Conservation (phyloP, 2,329 filamentous ascomycete genomes). For the Aureobasidium mangrovei region DNA sequence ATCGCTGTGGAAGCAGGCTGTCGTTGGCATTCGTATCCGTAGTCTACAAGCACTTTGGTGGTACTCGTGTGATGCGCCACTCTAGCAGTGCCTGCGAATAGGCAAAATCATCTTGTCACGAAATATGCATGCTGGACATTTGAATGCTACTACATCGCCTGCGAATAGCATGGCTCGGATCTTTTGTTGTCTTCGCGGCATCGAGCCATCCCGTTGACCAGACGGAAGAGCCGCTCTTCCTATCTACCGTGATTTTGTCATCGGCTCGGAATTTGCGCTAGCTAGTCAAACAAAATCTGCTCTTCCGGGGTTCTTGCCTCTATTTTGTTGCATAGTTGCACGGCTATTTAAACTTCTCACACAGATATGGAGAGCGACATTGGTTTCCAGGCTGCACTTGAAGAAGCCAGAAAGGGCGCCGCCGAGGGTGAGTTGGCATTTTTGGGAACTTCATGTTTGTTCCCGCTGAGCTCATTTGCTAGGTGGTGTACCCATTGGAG, state of each 20-base stretch:
- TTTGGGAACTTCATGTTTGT: not conserved
- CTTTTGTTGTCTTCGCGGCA: too few species aligned
- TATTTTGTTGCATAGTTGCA: not conserved
- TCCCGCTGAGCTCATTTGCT: not conserved
- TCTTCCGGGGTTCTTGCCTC: not conserved
- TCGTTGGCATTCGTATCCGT: too few species aligned
- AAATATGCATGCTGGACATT: too few species aligned
- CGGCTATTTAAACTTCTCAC: not conserved
- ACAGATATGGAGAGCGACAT: conserved; percentile 16
- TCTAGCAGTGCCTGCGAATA: too few species aligned
- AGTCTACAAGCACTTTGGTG: too few species aligned
- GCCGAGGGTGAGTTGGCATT: conserved; percentile 41
- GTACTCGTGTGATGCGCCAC: too few species aligned
- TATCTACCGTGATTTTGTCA: not conserved
- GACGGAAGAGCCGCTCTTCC: too few species aligned
- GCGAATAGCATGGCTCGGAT: too few species aligned
- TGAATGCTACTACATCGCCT: too few species aligned
- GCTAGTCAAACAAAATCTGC: conserved; percentile 6
- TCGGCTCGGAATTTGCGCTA: not conserved
- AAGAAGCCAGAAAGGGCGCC: conserved; percentile 47
- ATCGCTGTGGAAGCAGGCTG: too few species aligned
- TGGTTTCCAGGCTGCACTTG: conserved; percentile 50
- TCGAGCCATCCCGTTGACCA: too few species aligned
- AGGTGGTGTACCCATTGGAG: conserved; percentile 39
- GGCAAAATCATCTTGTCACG: too few species aligned